Conservation (phyloP, 78 protist genomes). For the Dictyostelium capitatum region DNA sequence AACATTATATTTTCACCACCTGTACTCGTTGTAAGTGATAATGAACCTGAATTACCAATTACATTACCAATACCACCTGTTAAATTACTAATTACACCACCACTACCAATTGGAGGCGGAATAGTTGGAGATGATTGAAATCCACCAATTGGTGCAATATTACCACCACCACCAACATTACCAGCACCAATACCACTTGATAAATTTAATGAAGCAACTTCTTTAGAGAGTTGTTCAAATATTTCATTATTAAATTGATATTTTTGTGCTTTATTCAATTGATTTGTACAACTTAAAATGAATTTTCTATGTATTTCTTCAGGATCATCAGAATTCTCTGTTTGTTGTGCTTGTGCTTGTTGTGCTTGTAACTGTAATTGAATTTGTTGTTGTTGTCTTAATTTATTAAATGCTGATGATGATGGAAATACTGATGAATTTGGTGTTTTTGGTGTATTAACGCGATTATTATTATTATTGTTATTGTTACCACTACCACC, state of each 20-base stretch:
- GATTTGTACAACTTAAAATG: constrained; percentile 44
- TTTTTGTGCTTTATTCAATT: constrained; percentile 66
- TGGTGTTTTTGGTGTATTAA: constrained; percentile 15
- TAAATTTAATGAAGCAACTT: constrained; percentile 12
- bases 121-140: constrained; percentile 10
- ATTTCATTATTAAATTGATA: constrained; percentile 51
- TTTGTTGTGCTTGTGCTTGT: not conserved
- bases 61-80: not conserved
- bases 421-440: constrained; percentile 4
- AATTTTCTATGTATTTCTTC: constrained; percentile 13
- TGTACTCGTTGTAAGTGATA: not conserved
- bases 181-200: not conserved
- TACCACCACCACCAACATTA: not conserved
- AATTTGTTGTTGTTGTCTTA: constrained; percentile 16
- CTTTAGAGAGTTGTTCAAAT: constrained; percentile 48
- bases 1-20: constrained; percentile 50
- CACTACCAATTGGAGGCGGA: not conserved
- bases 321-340: not conserved
- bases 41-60: not conserved
- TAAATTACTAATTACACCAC: not conserved
- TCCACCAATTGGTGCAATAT: not conserved
- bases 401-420: constrained; percentile 10
- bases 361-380: not conserved
- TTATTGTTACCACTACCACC: not conserved
- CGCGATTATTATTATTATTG: not conserved